These are phyloP conservation scores for Chamaecyparis obtusa DNA, from an alignment of 75 land plant species.

Conservation along the genomic window DNA sequence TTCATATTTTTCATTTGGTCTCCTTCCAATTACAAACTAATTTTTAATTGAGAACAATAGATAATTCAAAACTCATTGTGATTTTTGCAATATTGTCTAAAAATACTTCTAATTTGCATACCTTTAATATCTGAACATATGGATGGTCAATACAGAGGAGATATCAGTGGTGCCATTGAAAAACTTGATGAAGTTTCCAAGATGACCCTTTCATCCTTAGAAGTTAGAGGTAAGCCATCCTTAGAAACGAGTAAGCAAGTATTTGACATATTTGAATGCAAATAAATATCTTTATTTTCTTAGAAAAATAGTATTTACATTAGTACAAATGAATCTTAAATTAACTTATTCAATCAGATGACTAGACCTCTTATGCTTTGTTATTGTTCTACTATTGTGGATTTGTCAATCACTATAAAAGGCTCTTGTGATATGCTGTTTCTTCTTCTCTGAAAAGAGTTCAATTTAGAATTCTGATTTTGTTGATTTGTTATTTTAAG, in stretches of 20 bases:
- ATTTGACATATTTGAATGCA: not conserved
- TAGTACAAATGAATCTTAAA: not conserved
- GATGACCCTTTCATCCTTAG: conserved; percentile 9
- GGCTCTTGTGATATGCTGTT: not conserved
- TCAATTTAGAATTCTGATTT: not conserved
- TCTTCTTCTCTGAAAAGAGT: not conserved
- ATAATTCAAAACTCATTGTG: not conserved
- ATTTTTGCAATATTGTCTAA: not conserved
- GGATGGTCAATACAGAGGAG: conserved; percentile 9
- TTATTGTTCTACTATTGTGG: not conserved
- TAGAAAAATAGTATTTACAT: not conserved
- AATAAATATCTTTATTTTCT: not conserved
- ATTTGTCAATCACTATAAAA: not conserved
- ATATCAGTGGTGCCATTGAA: not conserved
- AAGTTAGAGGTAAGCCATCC: conserved; percentile 11
- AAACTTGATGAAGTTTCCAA: conserved; percentile 6
- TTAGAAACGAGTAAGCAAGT: not conserved
- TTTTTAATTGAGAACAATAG: not conserved
- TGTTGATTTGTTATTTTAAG: not conserved
- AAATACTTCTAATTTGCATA: not conserved
- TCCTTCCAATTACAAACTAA: not conserved
- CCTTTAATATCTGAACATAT: not conserved
- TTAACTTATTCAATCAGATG: not conserved
- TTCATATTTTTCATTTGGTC: not conserved
- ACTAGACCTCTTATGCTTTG: not conserved